Evolutionary conservation across 805 yeast species (phyloP), one percentile per base, ranked within the genome.

Genomic region (Kregervanrija delftensis): DNA sequence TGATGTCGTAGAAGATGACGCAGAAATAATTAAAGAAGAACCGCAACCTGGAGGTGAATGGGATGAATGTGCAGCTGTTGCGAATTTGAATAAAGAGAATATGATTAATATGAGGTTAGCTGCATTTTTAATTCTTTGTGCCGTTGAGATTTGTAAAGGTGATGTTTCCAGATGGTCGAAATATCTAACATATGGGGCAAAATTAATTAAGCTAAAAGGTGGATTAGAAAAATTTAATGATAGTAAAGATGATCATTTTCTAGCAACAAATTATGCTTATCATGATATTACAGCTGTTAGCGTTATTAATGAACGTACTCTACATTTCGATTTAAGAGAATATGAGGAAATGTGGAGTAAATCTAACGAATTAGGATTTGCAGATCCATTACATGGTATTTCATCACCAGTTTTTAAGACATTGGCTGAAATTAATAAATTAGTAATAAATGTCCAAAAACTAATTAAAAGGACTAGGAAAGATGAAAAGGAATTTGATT

Each of bases 121-220:
- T 1, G 76, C 82, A 13, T 67, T 83, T 43, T 63, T 86, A 49
- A 76, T 86, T 42, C 67, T 86, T 41, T 76, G 85, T 51, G 87
- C 84, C n/a, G 90, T 86, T 1, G 89, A 85, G 56, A 83, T 86
- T 43, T 86, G 91, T 63, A 74, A 79, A 50, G 95, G 95, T 8
- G 95, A 86, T 59, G 87, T 84, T 33, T 72, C 72, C 33, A 77
- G 80, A 56, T 86, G 95, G 95, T 74, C 83, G 2, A 69, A 75
- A 28, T 77, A 81, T 54, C 66, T 86, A 45, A 71, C 72, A 36
- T 73, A 79, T 72, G 88, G 89, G 2, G 81, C 86, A 38, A 74
- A 74, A 45, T 64, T 86, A 28, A 74, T 86, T 34, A 66, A 70
- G 44, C 60, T 68, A 43, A 72, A 79, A 48, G 91, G 90, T 11